Base-by-base conservation (phyloP, 2,329 filamentous ascomycete genomes). In the Trichoderma lentiforme region DNA sequence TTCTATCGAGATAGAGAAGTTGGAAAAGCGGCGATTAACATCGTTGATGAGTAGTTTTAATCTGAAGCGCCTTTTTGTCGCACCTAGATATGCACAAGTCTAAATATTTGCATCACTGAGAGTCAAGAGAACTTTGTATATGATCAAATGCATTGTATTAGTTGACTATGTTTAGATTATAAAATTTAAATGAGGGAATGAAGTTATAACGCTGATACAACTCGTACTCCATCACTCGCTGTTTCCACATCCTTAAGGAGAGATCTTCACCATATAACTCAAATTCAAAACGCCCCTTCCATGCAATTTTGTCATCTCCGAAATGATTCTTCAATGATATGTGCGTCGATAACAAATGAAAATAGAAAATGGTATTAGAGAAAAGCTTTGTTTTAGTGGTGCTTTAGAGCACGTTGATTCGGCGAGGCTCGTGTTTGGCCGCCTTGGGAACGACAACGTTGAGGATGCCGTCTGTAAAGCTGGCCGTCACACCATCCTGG, bases 381-480 rank as follows among this genome's bases (percentile, higher is more conserved):
- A 11, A 5, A 15, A 8, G 1, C 1, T n/a, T 34, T 18, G 21
- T 9, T 57, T 5, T 26, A 0, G 5, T 36, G 28, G 32, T 39
- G 14, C 36, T 71, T 83, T 84, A 89, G 78, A 83, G 80, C 77
- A 91, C 84, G 28, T 80, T 76, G 75, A 91, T 89, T 81, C 87
- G 87, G 76, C 86, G 84, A 51, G 81, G 77, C 80, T 88, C 85
- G 74, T 84, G 83, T 84, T 87, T 89, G n/a, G 87, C 86, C 24
- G 87, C 86, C 85, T 92, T 93, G 60, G 91, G 91, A 24, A 93
- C 87, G 30, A 84, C 78, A 72, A 93, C 84, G 75, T 80, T 87
- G 74, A 93, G 83, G 73, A 93, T 84, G 32, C 91, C 91, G 73
- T 93, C 87, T 80, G 88, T 87, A 75, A 93, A 87, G 70, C 79